Evolutionary conservation across 768 basidiomycete species (phyloP).

Genomic region (Lentinula raphanica): DNA sequence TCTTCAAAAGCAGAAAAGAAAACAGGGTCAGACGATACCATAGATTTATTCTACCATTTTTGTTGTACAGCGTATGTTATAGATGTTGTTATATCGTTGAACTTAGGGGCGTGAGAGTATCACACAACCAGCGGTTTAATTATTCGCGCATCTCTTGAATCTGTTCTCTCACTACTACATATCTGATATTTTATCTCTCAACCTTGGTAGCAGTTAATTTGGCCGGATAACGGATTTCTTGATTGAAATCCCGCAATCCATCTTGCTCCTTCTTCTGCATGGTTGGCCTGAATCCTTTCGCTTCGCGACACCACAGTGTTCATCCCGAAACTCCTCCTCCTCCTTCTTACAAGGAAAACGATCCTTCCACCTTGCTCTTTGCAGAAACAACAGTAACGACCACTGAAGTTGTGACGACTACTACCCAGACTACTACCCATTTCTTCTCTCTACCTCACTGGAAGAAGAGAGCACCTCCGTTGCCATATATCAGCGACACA

Average conservation of each 20-base stretch:
- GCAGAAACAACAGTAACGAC: slow-evolving; percentile 45
- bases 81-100: background rate
- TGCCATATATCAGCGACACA: slow-evolving; percentile 22
- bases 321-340: slow-evolving; percentile 21
- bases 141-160: background rate
- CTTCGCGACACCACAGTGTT: slow-evolving; percentile 7
- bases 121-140: background rate
- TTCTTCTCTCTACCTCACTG: slow-evolving; percentile 66
- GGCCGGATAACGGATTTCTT: slow-evolving; percentile 3
- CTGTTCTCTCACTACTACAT: background rate
- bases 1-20: slow-evolving; percentile 48
- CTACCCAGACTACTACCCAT: slow-evolving; percentile 47
- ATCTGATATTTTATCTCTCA: background rate
- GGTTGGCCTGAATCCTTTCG: slow-evolving; percentile 20
- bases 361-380: slow-evolving; percentile 29
- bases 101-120: slow-evolving; percentile 1
- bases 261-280: slow-evolving; percentile 12
- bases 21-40: slow-evolving; percentile 22
- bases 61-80: background rate
- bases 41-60: slow-evolving; percentile 5
- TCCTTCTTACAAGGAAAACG: slow-evolving; percentile 28
- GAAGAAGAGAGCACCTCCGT: slow-evolving; percentile 45
- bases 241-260: background rate
- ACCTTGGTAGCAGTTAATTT: background rate
- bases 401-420: slow-evolving; percentile 41